Percentiles rank a stretch among this genome's conserved stretches.
phyloP scores from a whole-genome alignment of 345 rosid genomes.

The Abelmoschus esculentus region DNA sequence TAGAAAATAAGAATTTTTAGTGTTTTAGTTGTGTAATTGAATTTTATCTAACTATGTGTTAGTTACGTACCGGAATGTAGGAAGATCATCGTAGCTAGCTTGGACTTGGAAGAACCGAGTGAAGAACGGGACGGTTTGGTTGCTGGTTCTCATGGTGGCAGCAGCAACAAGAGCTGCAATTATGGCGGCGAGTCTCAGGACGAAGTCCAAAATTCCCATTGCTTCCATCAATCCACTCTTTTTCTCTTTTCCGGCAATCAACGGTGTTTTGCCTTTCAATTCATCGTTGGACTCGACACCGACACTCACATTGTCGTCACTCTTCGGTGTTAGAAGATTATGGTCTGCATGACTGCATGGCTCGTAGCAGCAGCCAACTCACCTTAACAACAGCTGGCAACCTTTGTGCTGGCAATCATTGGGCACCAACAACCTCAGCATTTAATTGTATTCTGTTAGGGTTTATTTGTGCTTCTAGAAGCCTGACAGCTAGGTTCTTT shows the following conservation, averaged over 20 bases:
- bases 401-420: too few species aligned
- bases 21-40: too few species aligned
- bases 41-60: too few species aligned
- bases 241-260: conserved; percentile 14
- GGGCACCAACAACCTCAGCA: too few species aligned
- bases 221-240: conserved; percentile 42
- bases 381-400: too few species aligned
- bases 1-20: too few species aligned
- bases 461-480: too few species aligned
- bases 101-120: conserved; percentile 82
- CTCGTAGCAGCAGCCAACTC: too few species aligned
- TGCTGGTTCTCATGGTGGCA: conserved; percentile 51
- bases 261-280: conserved; percentile 37
- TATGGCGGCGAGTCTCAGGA: conserved; percentile 55
- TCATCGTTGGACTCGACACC: conserved; percentile 40
- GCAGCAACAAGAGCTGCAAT: conserved; percentile 45
- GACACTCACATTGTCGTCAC: conserved; percentile 20
- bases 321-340: conserved; percentile 12
- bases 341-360: too few species aligned
- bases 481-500: too few species aligned
- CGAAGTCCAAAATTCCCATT: conserved; percentile 56
- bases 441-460: too few species aligned
- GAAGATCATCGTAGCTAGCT: conserved; percentile 71
- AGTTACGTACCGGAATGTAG: conserved; percentile 46
- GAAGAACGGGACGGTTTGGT: conserved; percentile 73